Evolutionary conservation across 148 eudicot species (phyloP), one percentile per base, ranked within the genome.

Genomic region (Dysphania ambrosioides): DNA sequence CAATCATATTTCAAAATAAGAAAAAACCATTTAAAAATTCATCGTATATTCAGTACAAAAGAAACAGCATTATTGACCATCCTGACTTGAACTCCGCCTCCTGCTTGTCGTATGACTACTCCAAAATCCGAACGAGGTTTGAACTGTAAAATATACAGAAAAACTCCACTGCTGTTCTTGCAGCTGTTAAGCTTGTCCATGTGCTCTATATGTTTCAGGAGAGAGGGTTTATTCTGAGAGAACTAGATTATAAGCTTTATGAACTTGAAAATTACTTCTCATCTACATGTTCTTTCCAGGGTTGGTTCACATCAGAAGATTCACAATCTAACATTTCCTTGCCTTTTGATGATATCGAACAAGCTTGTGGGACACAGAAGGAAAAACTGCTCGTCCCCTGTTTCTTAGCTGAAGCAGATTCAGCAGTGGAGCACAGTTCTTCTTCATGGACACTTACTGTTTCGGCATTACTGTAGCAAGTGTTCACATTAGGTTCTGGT

Each of bases 361-460:
- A 84, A 40, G 83, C 79, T 23, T 83, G 81, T 1, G 98, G 97
- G 36, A 93, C 97, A 71, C 84, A 83, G 79, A 87, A 88, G 7
- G 89, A 81, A 65, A 30, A 75, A 74, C 88, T 86, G 73, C 83
- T 74, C 5, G 84, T 86, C 0, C 76, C 64, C 68, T 81, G 97
- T 72, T 81, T 92, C 84, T 92, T 92, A 13, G 79, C 81, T 2
- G 91, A 78, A 26, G 90, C 82, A 24, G 98, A 95, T 82, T 88
- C 96, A 27, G 92, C 98, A 0, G 98, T 92, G 3, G 98, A 92
- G 79, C 85, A 82, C 86, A 85, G 57, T 67, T 93, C 96, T 82
- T 88, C 96, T 83, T 89, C 92, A 64, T 88, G 88, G 44, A 73
- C 55, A 74, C 85, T 80, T 23, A 68, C 71, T 40, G 73, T 83